phyloP scores from a whole-genome alignment of 2,329 filamentous ascomycete genomes.

The Sporothrix protearum region DNA sequence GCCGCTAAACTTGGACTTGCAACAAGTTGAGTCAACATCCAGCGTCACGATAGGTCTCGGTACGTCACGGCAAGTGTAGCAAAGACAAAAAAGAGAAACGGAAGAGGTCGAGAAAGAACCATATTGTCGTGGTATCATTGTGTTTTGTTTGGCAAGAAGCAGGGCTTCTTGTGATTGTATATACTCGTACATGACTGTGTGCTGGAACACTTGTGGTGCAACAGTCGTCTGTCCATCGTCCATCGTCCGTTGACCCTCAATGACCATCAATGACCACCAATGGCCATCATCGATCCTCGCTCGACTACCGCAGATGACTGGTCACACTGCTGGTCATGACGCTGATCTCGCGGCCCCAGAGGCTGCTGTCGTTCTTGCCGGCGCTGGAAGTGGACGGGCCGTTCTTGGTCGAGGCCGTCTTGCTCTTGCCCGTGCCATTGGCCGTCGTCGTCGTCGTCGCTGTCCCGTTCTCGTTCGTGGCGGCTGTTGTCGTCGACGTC shows the following conservation, averaged over 20 bases:
- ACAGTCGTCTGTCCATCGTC: background rate
- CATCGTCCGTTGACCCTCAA: too few species aligned
- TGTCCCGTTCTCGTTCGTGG: background rate
- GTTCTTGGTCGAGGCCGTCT: constrained; percentile 29
- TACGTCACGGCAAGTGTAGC: too few species aligned
- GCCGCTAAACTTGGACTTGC: background rate
- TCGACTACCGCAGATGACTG: constrained; percentile 48
- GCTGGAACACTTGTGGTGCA: too few species aligned
- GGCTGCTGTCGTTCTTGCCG: constrained; percentile 39
- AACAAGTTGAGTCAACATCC: background rate
- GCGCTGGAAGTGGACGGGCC: background rate
- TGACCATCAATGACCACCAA: too few species aligned
- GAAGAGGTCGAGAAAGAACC: background rate
- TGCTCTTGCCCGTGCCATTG: constrained; percentile 43
- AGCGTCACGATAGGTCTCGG: background rate
- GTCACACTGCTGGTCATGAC: constrained; percentile 90
- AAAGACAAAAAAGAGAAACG: too few species aligned
- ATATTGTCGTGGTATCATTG: constrained; percentile 8
- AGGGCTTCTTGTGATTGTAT: background rate
- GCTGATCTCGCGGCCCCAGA: constrained; percentile 87
- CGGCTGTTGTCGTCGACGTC: constrained; percentile 51
- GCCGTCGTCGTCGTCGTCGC: background rate
- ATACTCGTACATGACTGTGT: background rate
- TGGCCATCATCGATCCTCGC: too few species aligned
- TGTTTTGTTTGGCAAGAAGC: background rate